Evolutionary conservation across 345 rosid species (phyloP).

Genomic region (Eucalyptus paniculata): DNA sequence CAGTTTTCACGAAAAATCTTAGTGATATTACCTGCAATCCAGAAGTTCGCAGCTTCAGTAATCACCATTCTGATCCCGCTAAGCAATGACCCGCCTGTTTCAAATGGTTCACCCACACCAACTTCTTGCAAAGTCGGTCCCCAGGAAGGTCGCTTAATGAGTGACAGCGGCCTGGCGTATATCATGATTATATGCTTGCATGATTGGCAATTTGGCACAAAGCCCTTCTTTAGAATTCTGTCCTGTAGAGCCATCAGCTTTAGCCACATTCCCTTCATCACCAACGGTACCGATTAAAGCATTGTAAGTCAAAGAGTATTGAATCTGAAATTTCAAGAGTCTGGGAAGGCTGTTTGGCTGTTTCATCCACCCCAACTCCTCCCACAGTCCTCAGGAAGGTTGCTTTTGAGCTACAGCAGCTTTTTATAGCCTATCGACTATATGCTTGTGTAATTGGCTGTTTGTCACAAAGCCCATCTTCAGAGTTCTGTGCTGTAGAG

Average conservation of each 20-base stretch:
- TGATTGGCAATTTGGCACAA: conserved; percentile 38
- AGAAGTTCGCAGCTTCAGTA: neutral
- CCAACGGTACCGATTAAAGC: conserved; percentile 15
- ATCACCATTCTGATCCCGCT: neutral
- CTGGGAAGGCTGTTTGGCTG: neutral
- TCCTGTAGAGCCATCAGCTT: conserved; percentile 45
- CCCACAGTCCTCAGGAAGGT: neutral
- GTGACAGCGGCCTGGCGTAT: conserved; percentile 6
- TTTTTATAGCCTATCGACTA: conserved; percentile 31
- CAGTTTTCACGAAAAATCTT: neutral
- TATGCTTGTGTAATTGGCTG: conserved; percentile 33
- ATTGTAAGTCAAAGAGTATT: conserved; percentile 40
- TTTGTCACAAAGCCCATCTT: conserved; percentile 62
- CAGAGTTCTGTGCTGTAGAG: conserved; percentile 53
- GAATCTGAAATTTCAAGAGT: conserved; percentile 27
- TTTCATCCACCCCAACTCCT: neutral
- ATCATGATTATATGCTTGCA: conserved; percentile 47
- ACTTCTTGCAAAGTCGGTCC: neutral
- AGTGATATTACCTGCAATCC: neutral
- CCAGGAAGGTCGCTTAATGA: neutral
- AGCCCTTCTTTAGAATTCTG: conserved; percentile 54
- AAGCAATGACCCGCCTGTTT: neutral
- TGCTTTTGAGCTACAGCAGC: neutral
- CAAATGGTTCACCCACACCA: neutral
- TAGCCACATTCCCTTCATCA: conserved; percentile 29